Conservation (phyloP, 257 asterid species). For the Salvia rosmarinus region DNA sequence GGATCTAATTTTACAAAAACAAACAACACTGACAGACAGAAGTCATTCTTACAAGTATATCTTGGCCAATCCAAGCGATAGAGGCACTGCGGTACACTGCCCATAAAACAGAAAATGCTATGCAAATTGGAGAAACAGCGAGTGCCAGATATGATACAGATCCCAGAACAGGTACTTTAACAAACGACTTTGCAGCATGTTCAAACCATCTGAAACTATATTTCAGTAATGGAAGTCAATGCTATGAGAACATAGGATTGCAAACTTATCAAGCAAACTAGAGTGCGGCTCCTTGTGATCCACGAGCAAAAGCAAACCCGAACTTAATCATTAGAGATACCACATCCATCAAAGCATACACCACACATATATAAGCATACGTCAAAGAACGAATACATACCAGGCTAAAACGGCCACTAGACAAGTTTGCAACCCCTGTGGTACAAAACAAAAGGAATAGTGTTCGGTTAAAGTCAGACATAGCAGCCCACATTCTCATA, state of each 20-base stretch:
- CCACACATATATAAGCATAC: neutral
- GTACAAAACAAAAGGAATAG: slow-evolving; percentile 36
- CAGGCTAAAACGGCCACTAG: slow-evolving; percentile 83
- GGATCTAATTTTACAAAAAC: neutral
- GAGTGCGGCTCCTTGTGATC: neutral
- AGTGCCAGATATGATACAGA: slow-evolving; percentile 83
- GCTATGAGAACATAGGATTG: slow-evolving; percentile 28
- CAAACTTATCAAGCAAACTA: slow-evolving; percentile 14
- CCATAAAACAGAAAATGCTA: slow-evolving; percentile 71
- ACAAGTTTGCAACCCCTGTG: slow-evolving; percentile 92
- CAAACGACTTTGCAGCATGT: slow-evolving; percentile 64
- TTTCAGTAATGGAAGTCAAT: slow-evolving; percentile 38
- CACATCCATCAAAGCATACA: slow-evolving; percentile 1
- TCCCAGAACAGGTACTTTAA: slow-evolving; percentile 82
- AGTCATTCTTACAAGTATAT: slow-evolving; percentile 75
- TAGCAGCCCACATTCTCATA: slow-evolving; percentile 9
- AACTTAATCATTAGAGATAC: neutral
- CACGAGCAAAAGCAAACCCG: neutral
- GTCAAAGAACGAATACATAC: slow-evolving; percentile 45
- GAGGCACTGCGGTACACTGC: slow-evolving; percentile 53
- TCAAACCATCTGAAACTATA: slow-evolving; percentile 94
- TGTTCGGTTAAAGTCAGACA: slow-evolving; percentile 1
- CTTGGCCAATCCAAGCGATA: slow-evolving; percentile 98
- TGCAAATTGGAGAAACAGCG: slow-evolving; percentile 89
- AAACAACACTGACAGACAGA: neutral